Base-by-base conservation (phyloP, 768 basidiomycete species). In the Dioszegia crocea region DNA sequence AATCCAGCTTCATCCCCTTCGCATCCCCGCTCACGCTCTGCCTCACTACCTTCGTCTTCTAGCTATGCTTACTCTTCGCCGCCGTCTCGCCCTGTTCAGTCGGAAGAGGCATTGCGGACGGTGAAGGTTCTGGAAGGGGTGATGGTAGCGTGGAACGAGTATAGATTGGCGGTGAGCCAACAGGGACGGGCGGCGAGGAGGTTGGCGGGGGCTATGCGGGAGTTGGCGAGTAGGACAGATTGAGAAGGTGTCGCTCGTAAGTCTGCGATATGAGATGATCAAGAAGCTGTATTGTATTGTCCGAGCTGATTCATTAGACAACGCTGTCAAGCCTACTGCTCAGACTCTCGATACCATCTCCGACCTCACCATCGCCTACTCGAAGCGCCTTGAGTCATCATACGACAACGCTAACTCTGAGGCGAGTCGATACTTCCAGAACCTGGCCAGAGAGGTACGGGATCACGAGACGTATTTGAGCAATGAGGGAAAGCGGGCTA, bases 391-490 rank as follows among this genome's bases (percentile, higher is more conserved):
- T 4, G 65, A 66, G 19, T 33, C 29, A 38, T 49, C 49, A n/a
- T 66, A 66, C 46, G 61, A 63, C 23, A 51, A 60, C 6, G 58
- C 43, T 27, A 62, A 66, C 39, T 40, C 52, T 11, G 57, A 60
- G 31, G 58, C 61, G 4, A 59, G 52, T 12, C 56, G 46, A 30
- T 66, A 66, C 30, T 60, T 60, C 44, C 46, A 24, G 36, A 55
- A 63, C 27, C 41, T 66, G 3, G 59, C 65, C 23, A 63, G 63
- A 53, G 58, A 66, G 38, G 50, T 27, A 4, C 36, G 56, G 30
- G 63, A 58, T 38, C 65, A 66, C 29, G 65, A 60, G 17, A 61
- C 61, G 38, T 66, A 60, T 27, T 29, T 62, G 30, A 45, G 26
- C 6, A 50, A 59, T 17, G 52, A 63, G 19, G 41, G 40, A 2